These are phyloP conservation scores for Rhynchospora breviuscula DNA, from an alignment of 176 grass and related monocot genomes.

Conservation along the genomic window DNA sequence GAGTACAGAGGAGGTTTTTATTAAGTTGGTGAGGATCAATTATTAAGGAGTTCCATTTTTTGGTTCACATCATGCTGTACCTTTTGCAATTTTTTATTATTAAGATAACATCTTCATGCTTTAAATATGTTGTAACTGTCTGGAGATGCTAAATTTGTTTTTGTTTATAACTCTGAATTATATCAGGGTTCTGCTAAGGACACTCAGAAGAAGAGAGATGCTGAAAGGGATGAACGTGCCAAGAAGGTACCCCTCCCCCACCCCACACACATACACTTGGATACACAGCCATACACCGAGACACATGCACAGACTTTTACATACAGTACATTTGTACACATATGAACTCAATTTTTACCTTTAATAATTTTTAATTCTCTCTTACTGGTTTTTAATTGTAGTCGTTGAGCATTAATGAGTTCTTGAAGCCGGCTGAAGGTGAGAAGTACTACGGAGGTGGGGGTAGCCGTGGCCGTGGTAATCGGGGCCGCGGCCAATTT, in stretches of 20 bases:
- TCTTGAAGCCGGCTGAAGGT: slow-evolving; percentile 76
- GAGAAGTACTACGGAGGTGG: slow-evolving; percentile 42
- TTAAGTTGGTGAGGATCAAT: slow-evolving; percentile 57
- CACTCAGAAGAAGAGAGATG: slow-evolving; percentile 60
- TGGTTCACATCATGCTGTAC: neutral
- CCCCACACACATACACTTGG: neutral
- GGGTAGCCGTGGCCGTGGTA: slow-evolving; percentile 40
- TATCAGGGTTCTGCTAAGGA: slow-evolving; percentile 75
- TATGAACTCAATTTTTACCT: neutral
- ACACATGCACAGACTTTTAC: neutral
- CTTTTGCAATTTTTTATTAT: neutral
- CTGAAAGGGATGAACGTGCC: slow-evolving; percentile 69
- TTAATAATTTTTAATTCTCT: neutral
- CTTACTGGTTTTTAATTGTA: slow-evolving; percentile 13
- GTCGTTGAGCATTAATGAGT: slow-evolving; percentile 81
- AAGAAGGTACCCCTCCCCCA: slow-evolving; percentile 45
- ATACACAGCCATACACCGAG: neutral
- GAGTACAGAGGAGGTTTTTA: slow-evolving; percentile 55
- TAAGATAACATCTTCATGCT: slow-evolving; percentile 1
- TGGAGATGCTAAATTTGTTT: neutral
- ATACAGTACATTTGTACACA: neutral
- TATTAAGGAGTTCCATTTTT: neutral
- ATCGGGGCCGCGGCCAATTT: slow-evolving; percentile 47
- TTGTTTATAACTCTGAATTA: neutral
- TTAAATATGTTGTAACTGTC: neutral